A percentile compares a stretch with the other conserved stretches of the same genome.
These are phyloP conservation scores for Syzygium syzygioides DNA, from an alignment of 441 rosid species.

Conservation along the genomic window DNA sequence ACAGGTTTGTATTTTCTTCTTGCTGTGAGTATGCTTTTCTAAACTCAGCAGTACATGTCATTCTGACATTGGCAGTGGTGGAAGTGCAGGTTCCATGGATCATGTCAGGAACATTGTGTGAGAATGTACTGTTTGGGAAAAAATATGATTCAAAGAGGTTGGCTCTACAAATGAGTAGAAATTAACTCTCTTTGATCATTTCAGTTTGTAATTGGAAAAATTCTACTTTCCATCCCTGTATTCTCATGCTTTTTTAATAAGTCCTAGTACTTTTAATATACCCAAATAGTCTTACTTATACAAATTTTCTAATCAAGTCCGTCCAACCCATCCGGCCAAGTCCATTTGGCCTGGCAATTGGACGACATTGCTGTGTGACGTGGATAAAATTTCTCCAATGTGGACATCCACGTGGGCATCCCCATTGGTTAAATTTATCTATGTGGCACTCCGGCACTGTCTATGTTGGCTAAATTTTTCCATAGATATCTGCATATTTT, in stretches of 20 bases:
- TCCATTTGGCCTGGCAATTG: not conserved
- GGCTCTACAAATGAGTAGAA: not conserved
- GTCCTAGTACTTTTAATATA: not conserved
- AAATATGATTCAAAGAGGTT: constrained; percentile 65
- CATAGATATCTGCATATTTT: not conserved
- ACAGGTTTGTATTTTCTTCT: constrained; percentile 51
- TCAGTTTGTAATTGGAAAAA: not conserved
- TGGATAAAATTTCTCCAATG: not conserved
- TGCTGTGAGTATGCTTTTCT: not conserved
- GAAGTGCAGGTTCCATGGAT: constrained; percentile 85
- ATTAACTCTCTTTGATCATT: not conserved
- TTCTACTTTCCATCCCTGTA: not conserved
- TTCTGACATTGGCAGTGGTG: constrained; percentile 13
- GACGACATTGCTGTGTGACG: not conserved
- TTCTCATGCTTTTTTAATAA: not conserved
- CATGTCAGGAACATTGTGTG: constrained; percentile 82
- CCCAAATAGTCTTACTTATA: not conserved
- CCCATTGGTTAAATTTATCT: not conserved
- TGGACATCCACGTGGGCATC: not conserved
- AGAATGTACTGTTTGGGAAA: constrained; percentile 74
- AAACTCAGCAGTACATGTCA: constrained; percentile 7
- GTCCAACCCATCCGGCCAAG: not conserved
- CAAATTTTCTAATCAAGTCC: not conserved
- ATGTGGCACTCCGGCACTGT: not conserved
- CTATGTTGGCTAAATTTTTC: not conserved